phyloP scores from a whole-genome alignment of 306 rosid genomes.

The Sicyos baderoa region DNA sequence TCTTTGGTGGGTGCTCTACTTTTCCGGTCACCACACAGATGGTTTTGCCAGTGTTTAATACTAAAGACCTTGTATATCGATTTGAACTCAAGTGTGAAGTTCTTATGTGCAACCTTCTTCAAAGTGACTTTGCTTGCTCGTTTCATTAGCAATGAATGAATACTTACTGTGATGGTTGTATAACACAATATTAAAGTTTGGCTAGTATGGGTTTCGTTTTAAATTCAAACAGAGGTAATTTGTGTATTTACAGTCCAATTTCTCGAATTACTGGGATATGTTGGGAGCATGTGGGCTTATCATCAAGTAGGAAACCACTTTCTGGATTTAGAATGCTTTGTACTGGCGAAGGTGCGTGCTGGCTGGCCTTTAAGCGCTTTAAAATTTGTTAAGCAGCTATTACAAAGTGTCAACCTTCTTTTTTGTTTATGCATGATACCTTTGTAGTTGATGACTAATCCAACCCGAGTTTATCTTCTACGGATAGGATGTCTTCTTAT shows the following conservation, averaged over 20 bases:
- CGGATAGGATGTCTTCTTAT: not conserved
- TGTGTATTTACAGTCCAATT: slow-evolving; percentile 32
- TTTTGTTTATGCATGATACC: not conserved
- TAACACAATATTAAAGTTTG: not conserved
- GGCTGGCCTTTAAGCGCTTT: slow-evolving; percentile 19
- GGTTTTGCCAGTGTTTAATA: not conserved
- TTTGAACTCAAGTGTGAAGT: slow-evolving; percentile 4
- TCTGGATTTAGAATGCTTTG: slow-evolving; percentile 50
- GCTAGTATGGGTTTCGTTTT: not conserved
- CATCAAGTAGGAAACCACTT: slow-evolving; percentile 40
- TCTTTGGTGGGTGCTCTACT: not conserved
- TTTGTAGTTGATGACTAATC: not conserved
- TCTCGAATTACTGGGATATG: slow-evolving; percentile 34
- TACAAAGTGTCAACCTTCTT: not conserved
- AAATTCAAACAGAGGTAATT: slow-evolving; percentile 12
- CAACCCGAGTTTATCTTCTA: not conserved
- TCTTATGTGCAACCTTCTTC: not conserved
- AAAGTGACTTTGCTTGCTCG: not conserved
- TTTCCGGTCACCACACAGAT: not conserved
- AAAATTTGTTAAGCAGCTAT: slow-evolving; percentile 9
- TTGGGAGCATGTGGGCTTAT: slow-evolving; percentile 33
- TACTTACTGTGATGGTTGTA: not conserved
- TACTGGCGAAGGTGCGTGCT: slow-evolving; percentile 49
- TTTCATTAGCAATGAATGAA: not conserved
- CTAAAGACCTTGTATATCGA: not conserved